Evolutionary conservation across 495 filamentous ascomycete genomes (phyloP).

Genomic region (Cercophora sp.): DNA sequence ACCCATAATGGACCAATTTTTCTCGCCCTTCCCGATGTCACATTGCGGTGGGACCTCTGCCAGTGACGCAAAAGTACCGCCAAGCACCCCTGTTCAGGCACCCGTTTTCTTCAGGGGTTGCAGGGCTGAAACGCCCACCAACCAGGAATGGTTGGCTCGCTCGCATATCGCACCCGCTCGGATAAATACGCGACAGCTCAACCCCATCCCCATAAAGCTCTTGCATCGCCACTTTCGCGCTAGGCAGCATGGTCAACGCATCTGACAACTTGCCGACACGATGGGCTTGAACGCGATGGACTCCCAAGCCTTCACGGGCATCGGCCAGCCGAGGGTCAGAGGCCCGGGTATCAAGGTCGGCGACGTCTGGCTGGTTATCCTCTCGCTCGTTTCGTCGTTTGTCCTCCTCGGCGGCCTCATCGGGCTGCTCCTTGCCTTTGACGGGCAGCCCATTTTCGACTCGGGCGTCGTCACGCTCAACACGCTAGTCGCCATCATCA

Average conservation of each 20-base stretch:
- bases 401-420: neutral
- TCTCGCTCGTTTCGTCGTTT: neutral
- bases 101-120: no score
- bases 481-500: slow-evolving; percentile 1
- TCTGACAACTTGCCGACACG: neutral
- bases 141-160: neutral
- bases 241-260: neutral
- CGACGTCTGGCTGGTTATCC: neutral
- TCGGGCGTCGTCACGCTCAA: neutral
- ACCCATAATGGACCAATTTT: no score
- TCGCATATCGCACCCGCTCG: neutral
- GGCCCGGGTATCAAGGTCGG: neutral
- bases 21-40: no score
- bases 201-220: neutral
- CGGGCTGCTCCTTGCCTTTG: neutral
- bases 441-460: slow-evolving; percentile 5
- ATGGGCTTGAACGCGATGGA: neutral
- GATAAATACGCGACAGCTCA: neutral
- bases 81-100: no score
- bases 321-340: neutral
- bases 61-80: no score
- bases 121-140: no score
- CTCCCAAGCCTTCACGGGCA: neutral
- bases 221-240: neutral
- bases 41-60: no score